Conservation (phyloP, 2,329 filamentous ascomycete species). For the Penicillium sclerotiorum region DNA sequence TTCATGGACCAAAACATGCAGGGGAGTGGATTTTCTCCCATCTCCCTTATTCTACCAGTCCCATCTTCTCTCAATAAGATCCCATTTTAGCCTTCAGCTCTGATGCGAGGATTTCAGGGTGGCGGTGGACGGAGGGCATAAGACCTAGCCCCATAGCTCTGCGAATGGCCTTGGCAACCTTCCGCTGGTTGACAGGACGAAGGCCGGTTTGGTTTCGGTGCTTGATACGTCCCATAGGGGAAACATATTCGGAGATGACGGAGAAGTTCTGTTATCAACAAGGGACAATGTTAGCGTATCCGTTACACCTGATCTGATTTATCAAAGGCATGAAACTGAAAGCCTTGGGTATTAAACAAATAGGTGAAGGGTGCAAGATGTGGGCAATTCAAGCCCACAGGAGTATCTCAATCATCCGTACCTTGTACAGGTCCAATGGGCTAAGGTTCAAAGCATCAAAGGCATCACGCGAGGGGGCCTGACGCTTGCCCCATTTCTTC, state of each 20-base stretch:
- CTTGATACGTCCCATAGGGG: conserved; percentile 81
- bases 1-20: not conserved
- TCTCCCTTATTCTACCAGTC: no score
- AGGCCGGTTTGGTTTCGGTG: conserved; percentile 75
- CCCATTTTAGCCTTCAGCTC: conserved; percentile 34
- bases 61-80: no score
- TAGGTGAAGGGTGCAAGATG: not conserved
- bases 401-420: conserved; percentile 44
- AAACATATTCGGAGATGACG: conserved; percentile 86
- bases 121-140: conserved; percentile 86
- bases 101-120: conserved; percentile 74
- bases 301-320: not conserved
- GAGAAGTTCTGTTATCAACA: conserved; percentile 78
- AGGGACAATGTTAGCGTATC: conserved; percentile 11
- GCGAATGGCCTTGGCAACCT: conserved; percentile 88
- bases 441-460: conserved; percentile 79
- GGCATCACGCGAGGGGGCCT: conserved; percentile 64
- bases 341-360: no score
- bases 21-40: no score
- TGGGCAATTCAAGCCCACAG: not conserved
- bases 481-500: conserved; percentile 72
- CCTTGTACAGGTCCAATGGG: conserved; percentile 85
- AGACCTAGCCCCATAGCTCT: conserved; percentile 86
- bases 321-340: not conserved
- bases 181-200: conserved; percentile 85